Base-by-base conservation (phyloP, 495 filamentous ascomycete species). In the Opeltia flavorubescens region DNA sequence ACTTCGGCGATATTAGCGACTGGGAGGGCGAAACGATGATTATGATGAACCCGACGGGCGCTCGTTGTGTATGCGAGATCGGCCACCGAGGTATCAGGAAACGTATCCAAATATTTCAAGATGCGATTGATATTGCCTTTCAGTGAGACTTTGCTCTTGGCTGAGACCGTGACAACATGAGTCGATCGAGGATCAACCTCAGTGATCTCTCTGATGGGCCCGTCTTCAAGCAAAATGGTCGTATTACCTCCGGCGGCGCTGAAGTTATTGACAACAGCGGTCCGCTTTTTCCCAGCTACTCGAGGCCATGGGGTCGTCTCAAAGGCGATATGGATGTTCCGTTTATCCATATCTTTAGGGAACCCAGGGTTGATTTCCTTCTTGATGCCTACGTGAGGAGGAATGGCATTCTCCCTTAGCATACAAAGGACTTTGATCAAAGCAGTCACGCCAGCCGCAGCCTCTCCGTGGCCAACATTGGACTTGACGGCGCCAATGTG, bases 401-500 rank as follows among this genome's bases (percentile, higher is more conserved):
- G 63, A 40, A 66, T 65, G 2, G 39, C 39, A 31, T 61, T 56
- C 30, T 66, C 56, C 31, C 61, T 56, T 28, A 67, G 47, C 59
- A 67, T 61, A 0, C 64, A 44, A 5, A 67, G 46, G 1, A 57
- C 49, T 47, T 69, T 69, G 24, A 66, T 50, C 36, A 70, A 43
- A 11, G 57, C 46, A 0, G 57, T 43, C 0, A 61, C 51, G 4
- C 65, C 65, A 2, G 65, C 54, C 0, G 49, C 57, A 13, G 64
- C 59, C 43, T 68, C 67, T 3, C 57, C 52, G 38, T 70, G 67
- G 2, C 67, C 67, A 21, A 69, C 46, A 48, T 70, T 70, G 0
- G 59, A 44, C 43, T 70, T 70, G 2, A 63, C 62, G 0, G 66
- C 45, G 1, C 64, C 65, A 5, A 71, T 36, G 42, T 59, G 40